A percentile compares a stretch with the other conserved stretches of the same genome.
Evolutionary conservation across 148 eudicot species (phyloP).

Genomic region (Nyssa sinensis): DNA sequence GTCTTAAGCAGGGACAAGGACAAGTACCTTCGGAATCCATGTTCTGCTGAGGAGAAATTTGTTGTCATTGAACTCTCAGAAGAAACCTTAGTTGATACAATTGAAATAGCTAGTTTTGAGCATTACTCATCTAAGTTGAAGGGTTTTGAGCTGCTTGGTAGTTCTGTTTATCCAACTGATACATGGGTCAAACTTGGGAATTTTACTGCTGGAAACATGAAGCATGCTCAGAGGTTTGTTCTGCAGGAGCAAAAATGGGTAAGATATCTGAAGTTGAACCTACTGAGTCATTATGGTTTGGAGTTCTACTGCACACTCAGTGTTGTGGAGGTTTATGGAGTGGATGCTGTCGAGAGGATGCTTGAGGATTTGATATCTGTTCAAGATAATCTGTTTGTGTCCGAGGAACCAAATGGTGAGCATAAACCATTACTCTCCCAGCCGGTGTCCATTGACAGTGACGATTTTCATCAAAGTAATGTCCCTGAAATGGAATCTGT

Average conservation of each 20-base stretch:
- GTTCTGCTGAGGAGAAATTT: constrained; percentile 90
- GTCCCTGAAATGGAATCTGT: constrained; percentile 32
- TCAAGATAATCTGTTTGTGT: constrained; percentile 43
- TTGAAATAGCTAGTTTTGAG: constrained; percentile 88
- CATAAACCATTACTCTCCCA: constrained; percentile 26
- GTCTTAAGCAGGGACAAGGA: constrained; percentile 85
- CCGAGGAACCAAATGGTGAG: constrained; percentile 32
- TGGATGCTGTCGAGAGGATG: constrained; percentile 97
- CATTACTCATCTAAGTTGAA: constrained; percentile 88
- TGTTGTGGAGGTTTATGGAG: constrained; percentile 88
- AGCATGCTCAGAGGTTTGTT: constrained; percentile 77
- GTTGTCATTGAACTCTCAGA: constrained; percentile 92
- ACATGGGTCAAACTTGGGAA: constrained; percentile 81
- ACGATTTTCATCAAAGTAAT: constrained; percentile 22
- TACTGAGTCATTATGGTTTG: constrained; percentile 81
- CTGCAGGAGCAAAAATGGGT: constrained; percentile 91
- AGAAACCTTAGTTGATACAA: constrained; percentile 85
- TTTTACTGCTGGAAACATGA: constrained; percentile 82
- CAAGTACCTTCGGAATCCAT: constrained; percentile 92
- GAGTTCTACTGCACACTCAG: constrained; percentile 95
- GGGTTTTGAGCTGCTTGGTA: constrained; percentile 82
- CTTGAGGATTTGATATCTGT: constrained; percentile 82
- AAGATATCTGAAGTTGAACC: constrained; percentile 75
- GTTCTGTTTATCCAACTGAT: constrained; percentile 78
- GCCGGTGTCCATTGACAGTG: constrained; percentile 26